Base-by-base conservation (phyloP, 805 yeast genomes). In the Ogataea paraovalis region DNA sequence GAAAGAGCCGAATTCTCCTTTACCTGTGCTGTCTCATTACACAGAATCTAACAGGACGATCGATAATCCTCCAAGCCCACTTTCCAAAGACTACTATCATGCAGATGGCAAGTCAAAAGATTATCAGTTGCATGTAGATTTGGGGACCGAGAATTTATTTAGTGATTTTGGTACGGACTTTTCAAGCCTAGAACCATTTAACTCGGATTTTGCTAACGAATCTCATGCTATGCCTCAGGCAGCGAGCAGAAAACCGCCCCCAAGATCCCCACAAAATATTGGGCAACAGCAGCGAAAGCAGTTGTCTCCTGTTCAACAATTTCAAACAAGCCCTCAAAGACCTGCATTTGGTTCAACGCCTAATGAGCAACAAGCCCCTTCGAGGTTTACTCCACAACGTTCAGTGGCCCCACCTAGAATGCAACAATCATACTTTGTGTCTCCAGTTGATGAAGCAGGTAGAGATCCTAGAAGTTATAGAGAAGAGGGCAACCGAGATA, bases 1-100 rank as follows among this genome's bases (percentile, higher is more conserved):
- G 32, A n/a, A 22, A 25, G 19, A 18, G 22, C 21, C 32, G 30
- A 13, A 23, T 19, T 16, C 30, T 13, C 2, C 28, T 12, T 13
- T 42, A 6, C 40, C 48, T 4, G 8, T 16, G 7, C 34, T 39
- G 16, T 39, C 44, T 28, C 13, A 44, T 32, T n/a, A 21, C 10
- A 4, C 20, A 27, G 8, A 13, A 18, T 33, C 30, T 18, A 19
- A 10, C 23, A 22, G 16, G 2, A 34, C 33, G 7, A 14, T 14
- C 14, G 39, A 20, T 3, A 19, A 43, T 19, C 33, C 36, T 13
- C 47, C 51, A 6, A 38, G 45, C 9, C 46, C 45, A 22, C 18
- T 22, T 8, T 14, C 43, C 14, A 40, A 41, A 25, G 44, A 40
- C 30, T 43, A 33, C 38, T 30, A 22, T 42, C 10, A 23, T 36